phyloP scores from a whole-genome alignment of 352 stramenopile species.

The Pythium vanterpoolii region DNA sequence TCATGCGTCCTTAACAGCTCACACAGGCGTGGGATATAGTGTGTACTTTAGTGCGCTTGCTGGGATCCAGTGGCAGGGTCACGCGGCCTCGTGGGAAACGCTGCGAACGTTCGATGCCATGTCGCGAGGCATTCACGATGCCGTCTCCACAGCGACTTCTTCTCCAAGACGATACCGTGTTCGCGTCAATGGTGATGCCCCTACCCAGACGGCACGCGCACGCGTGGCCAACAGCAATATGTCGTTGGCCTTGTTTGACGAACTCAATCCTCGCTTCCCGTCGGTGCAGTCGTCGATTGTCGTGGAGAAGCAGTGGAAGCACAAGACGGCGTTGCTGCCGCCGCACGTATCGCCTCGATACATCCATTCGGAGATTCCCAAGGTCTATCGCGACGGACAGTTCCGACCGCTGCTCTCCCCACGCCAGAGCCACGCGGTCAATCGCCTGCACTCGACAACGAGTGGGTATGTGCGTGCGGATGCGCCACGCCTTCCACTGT shows the following conservation, averaged over 20 bases:
- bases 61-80: constrained; percentile 46
- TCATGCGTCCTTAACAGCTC: neutral
- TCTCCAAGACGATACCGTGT: neutral
- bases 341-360: constrained; percentile 53
- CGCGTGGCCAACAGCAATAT: neutral
- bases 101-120: constrained; percentile 35
- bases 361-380: constrained; percentile 44
- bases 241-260: constrained; percentile 31
- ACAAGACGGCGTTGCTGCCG: constrained; percentile 40
- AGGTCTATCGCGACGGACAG: constrained; percentile 49
- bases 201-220: neutral
- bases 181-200: neutral
- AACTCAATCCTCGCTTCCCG: constrained; percentile 63
- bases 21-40: neutral
- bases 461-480: constrained; percentile 15
- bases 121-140: constrained; percentile 31
- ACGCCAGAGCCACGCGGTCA: constrained; percentile 44
- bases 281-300: constrained; percentile 46
- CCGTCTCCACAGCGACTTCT: neutral
- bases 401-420: constrained; percentile 49
- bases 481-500: constrained; percentile 23
- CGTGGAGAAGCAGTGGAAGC: constrained; percentile 49
- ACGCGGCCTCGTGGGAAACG: constrained; percentile 38
- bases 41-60: constrained; percentile 32
- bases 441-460: constrained; percentile 40